These are phyloP conservation scores for Apodospora peruviana DNA, from an alignment of 495 filamentous ascomycete genomes.

Conservation along the genomic window DNA sequence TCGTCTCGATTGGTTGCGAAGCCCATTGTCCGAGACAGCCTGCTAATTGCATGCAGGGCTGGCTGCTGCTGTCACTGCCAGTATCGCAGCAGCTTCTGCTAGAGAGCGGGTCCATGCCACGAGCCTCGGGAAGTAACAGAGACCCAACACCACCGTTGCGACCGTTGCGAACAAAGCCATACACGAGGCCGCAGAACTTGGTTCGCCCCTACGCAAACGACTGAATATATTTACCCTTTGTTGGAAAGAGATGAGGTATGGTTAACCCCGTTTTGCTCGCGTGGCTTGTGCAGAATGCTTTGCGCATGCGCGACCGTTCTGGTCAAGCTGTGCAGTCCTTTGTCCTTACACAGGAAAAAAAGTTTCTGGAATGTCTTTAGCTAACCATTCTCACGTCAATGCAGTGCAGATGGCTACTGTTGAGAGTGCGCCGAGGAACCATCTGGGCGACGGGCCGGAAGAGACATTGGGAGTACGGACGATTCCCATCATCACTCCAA, in stretches of 20 bases:
- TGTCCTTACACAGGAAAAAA: background rate
- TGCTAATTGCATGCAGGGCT: constrained; percentile 1
- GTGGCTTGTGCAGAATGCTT: background rate
- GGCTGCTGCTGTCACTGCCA: background rate
- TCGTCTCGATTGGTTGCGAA: background rate
- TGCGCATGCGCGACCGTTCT: constrained; percentile 10
- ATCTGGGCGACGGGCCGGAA: constrained; percentile 30
- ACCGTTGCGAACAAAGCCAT: constrained; percentile 12
- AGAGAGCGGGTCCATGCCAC: constrained; percentile 18
- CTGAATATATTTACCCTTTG: no score
- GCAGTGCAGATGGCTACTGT: constrained; percentile 44
- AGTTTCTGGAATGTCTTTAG: background rate
- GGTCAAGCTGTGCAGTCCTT: background rate
- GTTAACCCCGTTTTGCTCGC: background rate
- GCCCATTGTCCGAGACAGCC: constrained; percentile 2
- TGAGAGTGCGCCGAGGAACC: constrained; percentile 40
- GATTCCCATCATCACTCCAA: constrained; percentile 44
- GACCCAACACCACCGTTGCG: constrained; percentile 8
- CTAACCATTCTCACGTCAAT: constrained; percentile 9
- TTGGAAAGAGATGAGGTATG: constrained; percentile 29
- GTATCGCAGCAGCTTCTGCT: background rate
- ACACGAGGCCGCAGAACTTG: constrained; percentile 4
- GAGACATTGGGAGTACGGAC: constrained; percentile 40
- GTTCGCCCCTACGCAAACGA: constrained; percentile 11
- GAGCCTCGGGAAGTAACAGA: constrained; percentile 13